Evolutionary conservation across 768 basidiomycete species (phyloP), one percentile per base, ranked within the genome.

Genomic region (Psilocybe cubensis): DNA sequence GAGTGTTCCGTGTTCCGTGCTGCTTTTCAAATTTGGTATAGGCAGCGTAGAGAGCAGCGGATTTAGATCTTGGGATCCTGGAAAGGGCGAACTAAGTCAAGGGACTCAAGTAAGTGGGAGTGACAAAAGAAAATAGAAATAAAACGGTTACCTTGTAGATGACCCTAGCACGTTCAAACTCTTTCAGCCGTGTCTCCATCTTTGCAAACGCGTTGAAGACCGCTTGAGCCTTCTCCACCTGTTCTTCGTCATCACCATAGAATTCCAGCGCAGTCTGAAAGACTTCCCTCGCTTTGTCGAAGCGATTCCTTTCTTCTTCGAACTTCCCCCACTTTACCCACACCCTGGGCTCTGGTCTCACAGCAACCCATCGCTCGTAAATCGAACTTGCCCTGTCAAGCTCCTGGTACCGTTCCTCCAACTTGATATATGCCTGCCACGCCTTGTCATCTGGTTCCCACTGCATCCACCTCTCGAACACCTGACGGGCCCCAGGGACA

Each of bases 371-470:
- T 8, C 94, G 82, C 68, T 98, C 96, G 69, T 96, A 97, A 31
- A 98, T 89, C 20, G 88, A 79, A 57, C 94, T 96, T 2, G 95
- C 96, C 8, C 97, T 82, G 65, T 98, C 97, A 20, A 86, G 75
- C 72, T 99, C 97, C 55, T 87, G 79, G 70, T 98, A 99, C 50
- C 97, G 84, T 68, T 90, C 87, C 76, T 99, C 97, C 71, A 98
- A 80, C 77, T 99, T 98, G 81, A 98, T 92, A 74, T 96, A 98
- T n/a, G 94, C 94, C 69, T 95, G 92, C 96, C 96, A 99, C 3
- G 96, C 95, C 78, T 98, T 98, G 83, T 98, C 97, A 66, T 98
- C 96, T 0, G 97, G 97, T 70, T 98, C 97, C 97, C 97, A 98
- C 63, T 93, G 85, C 94, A 98, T 96, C 97, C 97, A 99, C 44